These are phyloP conservation scores for Plenodomus tracheiphilus DNA, from an alignment of 2,329 filamentous ascomycete species.

Conservation along the genomic window DNA sequence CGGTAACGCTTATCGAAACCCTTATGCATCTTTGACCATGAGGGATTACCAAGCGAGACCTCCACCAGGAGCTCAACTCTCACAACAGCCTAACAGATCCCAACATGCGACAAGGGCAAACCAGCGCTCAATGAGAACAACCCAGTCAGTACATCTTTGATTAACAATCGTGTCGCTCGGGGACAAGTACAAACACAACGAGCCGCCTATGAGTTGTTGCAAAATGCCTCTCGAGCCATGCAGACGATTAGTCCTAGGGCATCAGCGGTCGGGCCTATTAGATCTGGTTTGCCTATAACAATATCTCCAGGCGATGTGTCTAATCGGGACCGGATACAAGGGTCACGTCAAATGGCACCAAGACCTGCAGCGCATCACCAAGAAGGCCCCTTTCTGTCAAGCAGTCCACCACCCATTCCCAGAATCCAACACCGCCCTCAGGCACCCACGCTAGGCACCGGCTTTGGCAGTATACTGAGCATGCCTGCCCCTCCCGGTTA, in stretches of 20 bases:
- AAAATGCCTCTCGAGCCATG: conserved; percentile 9
- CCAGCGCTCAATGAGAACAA: conserved; percentile 30
- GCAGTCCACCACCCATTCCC: conserved; percentile 7
- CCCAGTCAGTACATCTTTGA: conserved; percentile 6
- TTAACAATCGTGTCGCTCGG: conserved; percentile 1
- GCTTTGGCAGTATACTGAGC: background rate
- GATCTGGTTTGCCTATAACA: conserved; percentile 15
- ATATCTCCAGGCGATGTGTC: conserved; percentile 15
- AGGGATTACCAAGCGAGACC: background rate
- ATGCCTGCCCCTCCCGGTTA: conserved; percentile 7
- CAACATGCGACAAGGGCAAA: conserved; percentile 4
- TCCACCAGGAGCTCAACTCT: background rate
- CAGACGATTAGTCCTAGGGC: conserved; percentile 5
- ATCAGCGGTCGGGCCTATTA: conserved; percentile 1
- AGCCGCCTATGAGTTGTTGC: conserved; percentile 19
- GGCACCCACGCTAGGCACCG: background rate
- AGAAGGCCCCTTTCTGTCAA: conserved; percentile 1
- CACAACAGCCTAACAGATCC: conserved; percentile 6
- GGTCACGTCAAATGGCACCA: background rate
- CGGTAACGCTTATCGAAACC: background rate
- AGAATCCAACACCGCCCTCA: background rate
- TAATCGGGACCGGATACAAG: conserved; percentile 9
- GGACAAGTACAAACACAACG: conserved; percentile 19
- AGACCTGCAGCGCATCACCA: conserved; percentile 1
- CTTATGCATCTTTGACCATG: background rate